A percentile compares a stretch with the other conserved stretches of the same genome.
phyloP scores from a whole-genome alignment of 768 basidiomycete species.

The Kondoa subrosea region DNA sequence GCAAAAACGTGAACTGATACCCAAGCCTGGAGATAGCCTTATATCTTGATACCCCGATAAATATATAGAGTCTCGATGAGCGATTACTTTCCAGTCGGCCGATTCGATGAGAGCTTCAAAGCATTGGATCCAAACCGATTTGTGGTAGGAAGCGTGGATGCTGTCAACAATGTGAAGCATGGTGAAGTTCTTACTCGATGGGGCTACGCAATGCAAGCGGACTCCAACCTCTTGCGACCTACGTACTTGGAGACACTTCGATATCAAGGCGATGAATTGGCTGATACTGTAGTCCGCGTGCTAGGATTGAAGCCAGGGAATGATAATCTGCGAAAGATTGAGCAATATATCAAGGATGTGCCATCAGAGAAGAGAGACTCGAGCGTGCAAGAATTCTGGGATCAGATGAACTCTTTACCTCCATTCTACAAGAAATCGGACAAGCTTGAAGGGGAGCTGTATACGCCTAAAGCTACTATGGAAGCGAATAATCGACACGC shows the following conservation, averaged over 20 bases:
- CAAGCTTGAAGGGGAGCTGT: conserved; percentile 1
- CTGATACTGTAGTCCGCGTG: conserved; percentile 26
- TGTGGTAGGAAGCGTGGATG: background rate
- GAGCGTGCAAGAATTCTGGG: conserved; percentile 27
- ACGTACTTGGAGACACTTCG: conserved; percentile 15
- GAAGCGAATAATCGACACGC: conserved; percentile 10
- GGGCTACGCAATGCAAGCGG: background rate
- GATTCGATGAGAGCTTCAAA: background rate
- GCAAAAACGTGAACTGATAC: too few species aligned
- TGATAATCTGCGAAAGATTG: conserved; percentile 25
- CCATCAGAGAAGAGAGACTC: conserved; percentile 18
- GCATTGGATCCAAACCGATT: background rate
- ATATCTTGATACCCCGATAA: too few species aligned
- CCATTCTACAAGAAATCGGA: conserved; percentile 11
- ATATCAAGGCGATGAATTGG: conserved; percentile 24
- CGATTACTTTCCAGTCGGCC: background rate
- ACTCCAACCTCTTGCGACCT: conserved; percentile 3
- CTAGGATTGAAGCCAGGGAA: conserved; percentile 27
- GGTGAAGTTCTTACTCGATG: background rate
- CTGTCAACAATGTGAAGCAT: background rate
- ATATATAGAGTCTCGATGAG: too few species aligned
- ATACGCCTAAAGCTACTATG: conserved; percentile 12
- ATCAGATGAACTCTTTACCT: conserved; percentile 21
- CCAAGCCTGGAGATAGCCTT: too few species aligned
- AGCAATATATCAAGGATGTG: conserved; percentile 23